phyloP scores from a whole-genome alignment of 2,329 filamentous ascomycete genomes.

The Phialophora tarda region DNA sequence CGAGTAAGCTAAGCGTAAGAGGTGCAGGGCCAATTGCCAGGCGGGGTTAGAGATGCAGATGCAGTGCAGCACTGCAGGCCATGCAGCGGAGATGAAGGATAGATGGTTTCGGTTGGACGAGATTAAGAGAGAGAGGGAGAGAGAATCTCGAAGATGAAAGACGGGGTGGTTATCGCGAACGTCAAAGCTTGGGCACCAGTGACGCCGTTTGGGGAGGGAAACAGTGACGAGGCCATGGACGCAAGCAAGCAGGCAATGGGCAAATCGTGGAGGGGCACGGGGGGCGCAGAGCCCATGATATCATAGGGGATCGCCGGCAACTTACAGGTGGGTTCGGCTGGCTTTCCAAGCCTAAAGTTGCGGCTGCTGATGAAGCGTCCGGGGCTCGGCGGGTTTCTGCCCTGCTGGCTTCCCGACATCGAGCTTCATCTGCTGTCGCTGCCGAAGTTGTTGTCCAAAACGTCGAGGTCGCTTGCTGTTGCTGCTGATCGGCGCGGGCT shows the following conservation, averaged over 20 bases:
- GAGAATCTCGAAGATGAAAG: background rate
- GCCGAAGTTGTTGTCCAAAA: constrained; percentile 5
- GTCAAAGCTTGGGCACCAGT: background rate
- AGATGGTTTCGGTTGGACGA: background rate
- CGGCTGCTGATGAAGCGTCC: constrained; percentile 2
- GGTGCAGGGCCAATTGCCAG: constrained; percentile 3
- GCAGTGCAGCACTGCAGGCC: background rate
- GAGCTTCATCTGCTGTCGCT: constrained; percentile 2
- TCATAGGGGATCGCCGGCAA: constrained; percentile 5
- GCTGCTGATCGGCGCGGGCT: background rate
- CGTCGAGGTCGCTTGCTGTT: background rate
- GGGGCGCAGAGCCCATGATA: background rate
- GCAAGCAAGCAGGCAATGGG: background rate
- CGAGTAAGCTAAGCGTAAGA: constrained; percentile 6
- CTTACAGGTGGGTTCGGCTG: background rate
- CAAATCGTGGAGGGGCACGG: constrained; percentile 5
- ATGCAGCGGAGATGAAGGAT: background rate
- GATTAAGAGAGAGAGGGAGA: background rate
- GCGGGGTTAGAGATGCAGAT: constrained; percentile 6
- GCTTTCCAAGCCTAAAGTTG: background rate
- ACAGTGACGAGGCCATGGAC: background rate
- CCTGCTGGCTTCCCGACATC: background rate
- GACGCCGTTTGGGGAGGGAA: background rate
- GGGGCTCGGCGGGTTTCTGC: background rate
- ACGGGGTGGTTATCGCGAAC: background rate